These are phyloP conservation scores for rapeseed (Brassica napus) DNA, from an alignment of 345 rosid genomes.

Conservation along the genomic window Da-Ae NC_063446.1:23603001-23603500, in stretches of 20 bases:
- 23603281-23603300: constrained; percentile 52
- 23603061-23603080: background rate
- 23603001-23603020: too few species aligned
- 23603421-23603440: constrained; percentile 33
- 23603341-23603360: constrained; percentile 22
- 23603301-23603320: constrained; percentile 39
- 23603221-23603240: constrained; percentile 32
- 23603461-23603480: constrained; percentile 11
- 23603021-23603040: too few species aligned
- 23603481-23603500: constrained; percentile 31
- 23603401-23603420: constrained; percentile 31
- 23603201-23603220: constrained; percentile 43
- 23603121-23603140: background rate
- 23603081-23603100: background rate
- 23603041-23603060: background rate
- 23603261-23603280: constrained; percentile 39
- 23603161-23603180: constrained; percentile 35
- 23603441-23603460: constrained; percentile 23
- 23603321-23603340: constrained; percentile 19
- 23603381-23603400: constrained; percentile 46
- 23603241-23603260: constrained; percentile 7
- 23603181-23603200: constrained; percentile 34
- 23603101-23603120: background rate
- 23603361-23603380: constrained; percentile 21
- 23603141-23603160: constrained; percentile 23